Percentiles rank a stretch among this genome's conserved stretches.
These are phyloP conservation scores for Colletotrichum cuscutae DNA, from an alignment of 2,329 filamentous ascomycete species.

Conservation along the genomic window DNA sequence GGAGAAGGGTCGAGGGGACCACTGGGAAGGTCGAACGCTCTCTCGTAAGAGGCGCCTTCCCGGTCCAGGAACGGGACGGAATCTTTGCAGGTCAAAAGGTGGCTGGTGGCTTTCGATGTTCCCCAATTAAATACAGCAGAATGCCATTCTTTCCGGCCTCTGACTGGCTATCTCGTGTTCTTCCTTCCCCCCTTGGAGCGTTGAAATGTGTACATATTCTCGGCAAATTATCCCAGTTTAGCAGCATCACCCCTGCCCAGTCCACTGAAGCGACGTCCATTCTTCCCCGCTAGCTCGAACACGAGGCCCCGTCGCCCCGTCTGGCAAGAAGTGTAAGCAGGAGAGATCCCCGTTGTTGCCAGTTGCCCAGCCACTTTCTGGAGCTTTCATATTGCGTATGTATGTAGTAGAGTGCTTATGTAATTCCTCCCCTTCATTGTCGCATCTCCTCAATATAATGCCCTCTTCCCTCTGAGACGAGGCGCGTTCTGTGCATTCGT, in stretches of 20 bases:
- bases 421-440: neutral
- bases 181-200: neutral
- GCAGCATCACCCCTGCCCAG: conserved; percentile 23
- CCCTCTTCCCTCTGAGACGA: neutral
- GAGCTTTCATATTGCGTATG: too few relatives aligned
- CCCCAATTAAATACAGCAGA: conserved; percentile 12
- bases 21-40: too few relatives aligned
- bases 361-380: neutral
- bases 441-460: too few relatives aligned
- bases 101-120: neutral
- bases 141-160: neutral
- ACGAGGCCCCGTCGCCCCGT: conserved; percentile 27
- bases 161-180: conserved; percentile 19
- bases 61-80: conserved; percentile 14
- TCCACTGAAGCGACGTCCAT: conserved; percentile 2
- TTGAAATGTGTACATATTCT: conserved; percentile 20
- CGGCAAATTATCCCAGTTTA: conserved; percentile 38
- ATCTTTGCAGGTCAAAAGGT: neutral
- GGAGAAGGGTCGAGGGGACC: too few relatives aligned
- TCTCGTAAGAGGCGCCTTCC: conserved; percentile 9
- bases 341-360: neutral
- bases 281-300: conserved; percentile 19
- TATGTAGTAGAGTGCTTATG: neutral
- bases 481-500: neutral
- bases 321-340: neutral